Conservation (phyloP, 345 rosid genomes). For the Capsella bursapastoris region DNA sequence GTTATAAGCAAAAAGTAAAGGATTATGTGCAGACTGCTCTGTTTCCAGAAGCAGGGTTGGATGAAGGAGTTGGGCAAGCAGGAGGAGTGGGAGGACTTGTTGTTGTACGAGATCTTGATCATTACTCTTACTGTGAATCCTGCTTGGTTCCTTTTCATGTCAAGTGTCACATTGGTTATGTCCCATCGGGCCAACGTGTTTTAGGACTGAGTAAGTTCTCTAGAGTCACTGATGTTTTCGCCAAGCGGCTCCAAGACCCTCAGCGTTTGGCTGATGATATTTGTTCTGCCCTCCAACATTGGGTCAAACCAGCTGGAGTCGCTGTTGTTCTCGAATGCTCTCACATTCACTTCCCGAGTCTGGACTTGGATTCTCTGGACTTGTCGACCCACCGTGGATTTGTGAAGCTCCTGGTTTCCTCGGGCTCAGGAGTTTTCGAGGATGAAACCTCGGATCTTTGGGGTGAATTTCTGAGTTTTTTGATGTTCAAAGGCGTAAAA, state of each 20-base stretch:
- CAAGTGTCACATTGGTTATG: constrained; percentile 85
- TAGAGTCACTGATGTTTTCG: constrained; percentile 84
- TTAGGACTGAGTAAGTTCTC: constrained; percentile 95
- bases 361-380: constrained; percentile 54
- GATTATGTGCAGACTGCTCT: constrained; percentile 86
- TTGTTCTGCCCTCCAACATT: constrained; percentile 76
- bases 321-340: constrained; percentile 83
- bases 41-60: constrained; percentile 89
- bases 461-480: constrained; percentile 69
- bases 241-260: constrained; percentile 86
- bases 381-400: constrained; percentile 55
- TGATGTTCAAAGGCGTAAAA: constrained; percentile 62
- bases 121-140: constrained; percentile 86
- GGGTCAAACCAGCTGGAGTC: constrained; percentile 83
- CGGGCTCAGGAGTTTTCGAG: constrained; percentile 84
- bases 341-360: constrained; percentile 76
- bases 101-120: constrained; percentile 82
- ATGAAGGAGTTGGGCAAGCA: constrained; percentile 70
- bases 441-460: constrained; percentile 61
- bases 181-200: constrained; percentile 78
- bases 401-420: constrained; percentile 55
- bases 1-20: constrained; percentile 73
- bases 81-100: constrained; percentile 95
- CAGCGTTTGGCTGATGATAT: constrained; percentile 79
- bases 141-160: constrained; percentile 95